Conservation (phyloP, 2,329 filamentous ascomycete species). For the Parastagonospora nodorum region DNA sequence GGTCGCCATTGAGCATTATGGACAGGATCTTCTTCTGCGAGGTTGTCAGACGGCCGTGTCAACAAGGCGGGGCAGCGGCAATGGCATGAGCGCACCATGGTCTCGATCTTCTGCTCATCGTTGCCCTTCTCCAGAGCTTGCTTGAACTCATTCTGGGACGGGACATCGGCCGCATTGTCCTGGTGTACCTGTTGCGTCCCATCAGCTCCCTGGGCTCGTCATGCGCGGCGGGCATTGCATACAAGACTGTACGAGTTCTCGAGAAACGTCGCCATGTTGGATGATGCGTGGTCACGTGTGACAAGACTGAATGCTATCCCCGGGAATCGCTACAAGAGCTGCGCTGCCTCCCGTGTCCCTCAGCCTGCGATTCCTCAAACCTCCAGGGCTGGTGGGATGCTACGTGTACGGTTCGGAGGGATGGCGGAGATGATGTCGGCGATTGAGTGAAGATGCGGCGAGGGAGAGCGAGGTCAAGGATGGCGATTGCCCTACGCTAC, state of each 20-base stretch:
- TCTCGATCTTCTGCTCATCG: slow-evolving; percentile 91
- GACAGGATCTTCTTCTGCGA: slow-evolving; percentile 81
- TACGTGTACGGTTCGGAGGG: slow-evolving; percentile 37
- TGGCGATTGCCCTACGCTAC: slow-evolving; percentile 22
- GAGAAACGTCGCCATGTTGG: slow-evolving; percentile 89
- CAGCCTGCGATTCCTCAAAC: slow-evolving; percentile 37
- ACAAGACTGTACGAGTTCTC: slow-evolving; percentile 93
- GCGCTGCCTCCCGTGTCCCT: slow-evolving; percentile 34
- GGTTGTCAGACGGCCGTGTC: slow-evolving; percentile 53
- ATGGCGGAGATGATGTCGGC: slow-evolving; percentile 15
- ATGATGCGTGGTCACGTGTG: slow-evolving; percentile 6
- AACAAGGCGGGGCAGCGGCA: slow-evolving; percentile 28
- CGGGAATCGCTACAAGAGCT: slow-evolving; percentile 6
- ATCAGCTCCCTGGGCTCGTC: slow-evolving; percentile 37
- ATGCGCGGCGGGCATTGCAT: slow-evolving; percentile 32
- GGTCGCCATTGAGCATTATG: slow-evolving; percentile 97
- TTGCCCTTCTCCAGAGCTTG: slow-evolving; percentile 92
- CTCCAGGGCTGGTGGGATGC: slow-evolving; percentile 40
- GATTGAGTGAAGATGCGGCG: slow-evolving; percentile 18
- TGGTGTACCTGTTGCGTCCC: slow-evolving; percentile 67
- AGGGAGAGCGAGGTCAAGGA: slow-evolving; percentile 4
- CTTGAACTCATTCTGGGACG: slow-evolving; percentile 87
- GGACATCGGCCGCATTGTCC: slow-evolving; percentile 95
- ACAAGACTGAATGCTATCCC: slow-evolving; percentile 3
- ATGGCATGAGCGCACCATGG: slow-evolving; percentile 50